phyloP scores from a whole-genome alignment of 2,329 filamentous ascomycete species.

The Ophiostoma tasmaniense region DNA sequence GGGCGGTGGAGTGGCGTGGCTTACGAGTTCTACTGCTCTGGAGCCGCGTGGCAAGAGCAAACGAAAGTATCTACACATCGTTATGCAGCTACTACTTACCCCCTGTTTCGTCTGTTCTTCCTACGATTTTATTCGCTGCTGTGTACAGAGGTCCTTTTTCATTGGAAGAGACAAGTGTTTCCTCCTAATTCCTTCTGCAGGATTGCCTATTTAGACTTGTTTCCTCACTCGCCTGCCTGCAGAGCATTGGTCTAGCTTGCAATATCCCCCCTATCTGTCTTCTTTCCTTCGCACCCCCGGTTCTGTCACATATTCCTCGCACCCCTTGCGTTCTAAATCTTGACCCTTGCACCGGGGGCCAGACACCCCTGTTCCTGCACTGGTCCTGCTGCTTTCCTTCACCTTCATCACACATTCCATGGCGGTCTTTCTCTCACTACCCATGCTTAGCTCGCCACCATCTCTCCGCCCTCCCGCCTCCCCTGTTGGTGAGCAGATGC shows the following conservation, averaged over 20 bases:
- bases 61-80: conserved; percentile 6
- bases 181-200: neutral
- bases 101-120: neutral
- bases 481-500: neutral
- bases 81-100: neutral
- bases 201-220: neutral
- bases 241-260: neutral
- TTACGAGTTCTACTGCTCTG: neutral
- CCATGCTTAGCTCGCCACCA: conserved; percentile 11
- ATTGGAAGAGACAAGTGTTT: conserved; percentile 8
- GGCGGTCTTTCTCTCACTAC: neutral
- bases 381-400: conserved; percentile 1
- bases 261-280: neutral
- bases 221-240: neutral
- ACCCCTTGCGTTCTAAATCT: conserved; percentile 8
- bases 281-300: neutral
- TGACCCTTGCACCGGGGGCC: conserved; percentile 10
- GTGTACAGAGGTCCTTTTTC: neutral
- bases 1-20: neutral
- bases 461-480: conserved; percentile 10
- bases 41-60: neutral
- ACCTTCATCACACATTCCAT: conserved; percentile 4
- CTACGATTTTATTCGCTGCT: conserved; percentile 5
- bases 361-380: neutral
- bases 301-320: neutral